Evolutionary conservation across 257 asterid species (phyloP), one percentile per base, ranked within the genome.

Genomic region (Ajuga chamaepitys): DNA sequence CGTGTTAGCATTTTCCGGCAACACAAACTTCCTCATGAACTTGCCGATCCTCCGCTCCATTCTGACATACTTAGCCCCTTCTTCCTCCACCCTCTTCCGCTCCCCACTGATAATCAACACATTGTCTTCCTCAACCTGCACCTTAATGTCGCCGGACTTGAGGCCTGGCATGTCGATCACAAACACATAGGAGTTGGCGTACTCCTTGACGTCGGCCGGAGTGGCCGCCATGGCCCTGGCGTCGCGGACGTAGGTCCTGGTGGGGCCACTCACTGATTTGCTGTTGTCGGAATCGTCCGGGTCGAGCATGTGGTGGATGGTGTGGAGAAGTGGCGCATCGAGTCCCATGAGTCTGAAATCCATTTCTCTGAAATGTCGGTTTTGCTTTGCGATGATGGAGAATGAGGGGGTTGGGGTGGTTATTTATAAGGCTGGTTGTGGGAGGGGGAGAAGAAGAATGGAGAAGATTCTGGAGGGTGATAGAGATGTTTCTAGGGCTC

Each of bases 161-260:
- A 89, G 9, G 22, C 96, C 95, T 4, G 96, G 96, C 96, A 86
- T 89, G 57, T 86, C 97, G 64, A 89, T 59, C 6, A 86, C 71
- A 53, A 86, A 89, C 4, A 76, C 84, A 55, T 80, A 89, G 0
- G 93, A 80, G 20, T 57, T 74, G 0, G 86, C 84, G 55, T 68
- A 77, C 59, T 89, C 96, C 60, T 82, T 83, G 35, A 86, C 77
- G 46, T 89, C 96, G 0, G 96, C 96, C 0, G 96, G 93, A 0
- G 96, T 88, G 0, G 92, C 84, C 7, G 88, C 90, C 92, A 86
- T 86, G 2, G 96, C 96, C 54, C 67, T 77, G 22, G 92, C 88
- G 63, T 86, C 96, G 17, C 89, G 96, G 20, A 78, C 84, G 64
- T 81, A 89, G 71, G 84, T 74, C 4, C 75, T 58, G 3, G 93